Base-by-base conservation (phyloP, 148 eudicot species). In the Cornus florida region DNA sequence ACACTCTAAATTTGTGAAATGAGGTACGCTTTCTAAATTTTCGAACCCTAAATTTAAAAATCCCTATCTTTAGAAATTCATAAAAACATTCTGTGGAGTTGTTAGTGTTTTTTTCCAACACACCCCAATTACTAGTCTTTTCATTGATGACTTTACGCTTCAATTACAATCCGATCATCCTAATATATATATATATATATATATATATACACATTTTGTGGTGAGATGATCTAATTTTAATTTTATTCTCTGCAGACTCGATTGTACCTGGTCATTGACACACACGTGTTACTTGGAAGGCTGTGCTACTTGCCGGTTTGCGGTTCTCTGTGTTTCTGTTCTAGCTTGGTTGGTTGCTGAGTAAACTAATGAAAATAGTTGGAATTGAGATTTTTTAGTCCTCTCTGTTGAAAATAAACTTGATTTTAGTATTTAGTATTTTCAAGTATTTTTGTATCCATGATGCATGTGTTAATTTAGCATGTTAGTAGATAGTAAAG, bases 181-280 rank as follows among this genome's bases (percentile, higher is more conserved):
- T 57, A 57, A 17, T 57, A 57, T 57, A 57, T 17, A 57, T 57
- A 14, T 6, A 12, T 0, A 5, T 57, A 57, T 14, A 57, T 57
- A 5, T 57, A 12, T 57, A 57, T 57, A 17, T 1, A 3, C 20
- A 17, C 20, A 17, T 5, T 57, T 13, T 57, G 62, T 57, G 62
- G 3, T n/a, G 50, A 6, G 38, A 70, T 70, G 72, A 39, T 7
- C 31, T n/a, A 23, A 46, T 57, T 72, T 23, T 31, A 6, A n/a
- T 1, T 70, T 8, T n/a, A 70, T 69, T 75, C 14, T 79, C n/a
- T 73, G 82, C 87, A 88, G 89, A 68, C 38, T 77, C 68, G 75
- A 82, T 73, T 79, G 73, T 48, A 83, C 81, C 74, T 70, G 75
- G 75, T 77, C 76, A 71, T 70, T 78, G 39, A 39, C 84, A 38